Evolutionary conservation across 441 rosid genomes (phyloP).

Genomic region (Populus trichocarpa): DNA sequence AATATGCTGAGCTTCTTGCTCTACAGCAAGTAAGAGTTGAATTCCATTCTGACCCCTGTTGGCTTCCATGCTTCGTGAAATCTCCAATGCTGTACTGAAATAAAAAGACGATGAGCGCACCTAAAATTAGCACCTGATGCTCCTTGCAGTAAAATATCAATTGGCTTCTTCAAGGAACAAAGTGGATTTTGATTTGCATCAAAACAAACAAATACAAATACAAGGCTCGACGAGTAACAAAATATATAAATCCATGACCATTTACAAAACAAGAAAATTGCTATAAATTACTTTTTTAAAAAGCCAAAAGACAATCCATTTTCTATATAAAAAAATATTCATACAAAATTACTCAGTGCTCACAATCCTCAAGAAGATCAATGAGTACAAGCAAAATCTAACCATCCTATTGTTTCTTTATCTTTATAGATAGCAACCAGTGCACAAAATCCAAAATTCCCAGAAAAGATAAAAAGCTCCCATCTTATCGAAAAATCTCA

Average conservation of each 20-base stretch:
- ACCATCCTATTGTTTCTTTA: not conserved
- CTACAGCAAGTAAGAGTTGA: conserved; percentile 83
- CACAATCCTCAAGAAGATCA: not conserved
- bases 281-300: no score
- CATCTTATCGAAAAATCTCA: not conserved
- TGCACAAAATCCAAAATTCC: not conserved
- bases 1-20: conserved; percentile 91
- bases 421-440: not conserved
- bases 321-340: not conserved
- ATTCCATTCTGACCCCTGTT: conserved; percentile 78
- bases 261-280: no score
- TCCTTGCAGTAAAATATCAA: not conserved
- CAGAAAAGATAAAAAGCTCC: not conserved
- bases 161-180: not conserved
- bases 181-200: not conserved
- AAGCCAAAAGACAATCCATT: no score
- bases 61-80: conserved; percentile 51
- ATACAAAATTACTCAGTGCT: not conserved
- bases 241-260: not conserved
- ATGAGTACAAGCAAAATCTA: not conserved
- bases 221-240: not conserved
- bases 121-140: not conserved
- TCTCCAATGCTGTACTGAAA: conserved; percentile 12
- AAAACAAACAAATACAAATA: not conserved
- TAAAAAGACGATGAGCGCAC: not conserved